Evolutionary conservation across 306 rosid genomes (phyloP), one percentile per base, ranked within the genome.

Genomic region (Carpinus fangiana): DNA sequence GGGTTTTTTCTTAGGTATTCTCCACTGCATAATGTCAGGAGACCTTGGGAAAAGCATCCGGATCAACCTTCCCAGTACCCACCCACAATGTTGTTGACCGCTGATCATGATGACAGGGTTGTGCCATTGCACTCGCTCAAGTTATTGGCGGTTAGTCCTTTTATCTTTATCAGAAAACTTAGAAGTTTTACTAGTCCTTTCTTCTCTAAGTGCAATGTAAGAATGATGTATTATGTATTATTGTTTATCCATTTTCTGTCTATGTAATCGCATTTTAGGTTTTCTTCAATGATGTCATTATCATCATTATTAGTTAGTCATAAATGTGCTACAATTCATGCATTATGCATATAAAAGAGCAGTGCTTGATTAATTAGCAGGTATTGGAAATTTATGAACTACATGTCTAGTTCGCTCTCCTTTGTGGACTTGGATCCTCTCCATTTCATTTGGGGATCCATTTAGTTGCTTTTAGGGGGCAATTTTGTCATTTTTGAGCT

Each of bases 81-180:
- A 79, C 70, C 98, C 60, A 93, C 94, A 62, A 91, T 95, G 97
- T 74, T 95, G 73, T 77, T 95, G 90, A 95, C 99, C 0, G 99
- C 99, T 75, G 99, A 95, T 89, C 99, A 95, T 31, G 99, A 95
- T 78, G 98, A 95, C 72, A 95, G 98, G 65, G 98, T 95, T 67
- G 99, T 95, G 60, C 99, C 97, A 18, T 65, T 95, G 78, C 97
- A 95, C 86, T 88, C 98, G 0, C 84, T 91, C 87, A 93, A 95
- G 86, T 73, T 91, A 31, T 84, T 95, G 84, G 98, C 98, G 84
- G 99, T 93, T 79, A 85, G 96, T 91, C 9, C 64, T 61, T 50
- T 74, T 71, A 71, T 53, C 54, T 47, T 51, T 7, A 59, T 18
- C 20, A 71, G 5, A 73, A 45, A 45, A 13, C 3, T 16, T 72